These are phyloP conservation scores for Pisolithus marmoratus DNA, from an alignment of 768 basidiomycete genomes.

Conservation along the genomic window DNA sequence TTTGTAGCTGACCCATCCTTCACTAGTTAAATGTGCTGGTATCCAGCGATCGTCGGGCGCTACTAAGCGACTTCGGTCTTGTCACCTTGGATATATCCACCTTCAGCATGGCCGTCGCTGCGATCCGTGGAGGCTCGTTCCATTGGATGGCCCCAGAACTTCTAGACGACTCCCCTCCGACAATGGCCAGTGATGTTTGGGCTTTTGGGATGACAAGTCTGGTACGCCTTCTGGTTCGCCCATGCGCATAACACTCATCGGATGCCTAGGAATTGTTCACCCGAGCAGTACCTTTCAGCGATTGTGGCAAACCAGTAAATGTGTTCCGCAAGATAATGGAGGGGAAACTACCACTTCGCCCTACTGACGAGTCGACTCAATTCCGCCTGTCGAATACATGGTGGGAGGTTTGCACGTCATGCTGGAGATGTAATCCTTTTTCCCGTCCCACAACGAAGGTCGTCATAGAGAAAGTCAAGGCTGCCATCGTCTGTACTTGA, in stretches of 20 bases:
- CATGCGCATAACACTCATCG: not conserved
- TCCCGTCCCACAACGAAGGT: not conserved
- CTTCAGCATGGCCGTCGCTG: not conserved
- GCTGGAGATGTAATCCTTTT: not conserved
- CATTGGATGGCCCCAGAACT: not conserved
- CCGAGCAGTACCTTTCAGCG: not conserved
- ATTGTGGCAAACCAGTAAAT: too few species aligned
- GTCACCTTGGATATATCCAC: not conserved
- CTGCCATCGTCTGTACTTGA: not conserved
- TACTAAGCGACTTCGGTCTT: not conserved
- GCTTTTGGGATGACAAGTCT: not conserved
- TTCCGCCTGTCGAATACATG: not conserved
- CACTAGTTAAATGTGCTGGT: not conserved
- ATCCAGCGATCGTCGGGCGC: not conserved
- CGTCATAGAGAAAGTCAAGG: conserved; percentile 2
- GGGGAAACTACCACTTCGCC: not conserved
- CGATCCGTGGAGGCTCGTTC: not conserved
- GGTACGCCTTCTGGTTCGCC: not conserved
- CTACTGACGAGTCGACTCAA: not conserved
- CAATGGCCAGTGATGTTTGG: not conserved
- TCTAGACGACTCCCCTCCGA: not conserved
- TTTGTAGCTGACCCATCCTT: not conserved
- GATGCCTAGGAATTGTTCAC: not conserved
- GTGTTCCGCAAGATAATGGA: not conserved
- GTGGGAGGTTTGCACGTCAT: not conserved